Base-by-base conservation (phyloP, 1,284 basidiomycete genomes). In the Lignosus rhinocerotis region DNA sequence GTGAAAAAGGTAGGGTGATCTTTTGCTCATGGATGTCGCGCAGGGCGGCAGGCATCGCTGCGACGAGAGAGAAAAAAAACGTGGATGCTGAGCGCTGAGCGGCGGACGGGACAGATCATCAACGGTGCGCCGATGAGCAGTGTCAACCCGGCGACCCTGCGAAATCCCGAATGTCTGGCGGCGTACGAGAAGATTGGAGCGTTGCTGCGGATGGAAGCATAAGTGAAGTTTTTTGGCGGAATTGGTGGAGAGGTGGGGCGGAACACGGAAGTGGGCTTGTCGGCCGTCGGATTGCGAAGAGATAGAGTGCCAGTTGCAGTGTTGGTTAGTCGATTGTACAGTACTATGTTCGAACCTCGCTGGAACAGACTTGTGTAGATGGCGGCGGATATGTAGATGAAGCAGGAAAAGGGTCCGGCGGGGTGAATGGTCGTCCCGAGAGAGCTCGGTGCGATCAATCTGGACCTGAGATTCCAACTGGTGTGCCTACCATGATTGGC, bases 141-240 rank as follows among this genome's bases (percentile, higher is more conserved):
- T 59, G 85, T 93, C 61, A 94, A 94, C 72, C 83, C 82, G 16
- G 82, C 90, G 12, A 94, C 92, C 8, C 72, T 94, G 62, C 78
- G 84, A 39, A 94, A 94, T 72, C 88, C 92, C 8, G 84, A 85
- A 56, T 92, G 88, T 67, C 78, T 94, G 42, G 74, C 73, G 8
- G 84, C 85, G 65, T 93, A 90, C 72, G 82, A 76, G 41, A 72
- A 73, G 16, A 73, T 91, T 30, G 90, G 91, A 45, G 69, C 76
- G 54, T 36, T 25, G 45, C 58, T 69, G 61, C 60, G 69, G 43
- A 63, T 57, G 51, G 67, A 69, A 59, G 62, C 43, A 34, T 60
- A 54, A 56, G 49, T 41, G 44, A 46, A 48, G 39, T 21, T 16
- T 30, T 34, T 32, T 8, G 6, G 16, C 44, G 55, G 48, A 39